A percentile compares a stretch with the other conserved stretches of the same genome.
Conservation (phyloP, 176 grass and related monocot genomes). For the Chloris gayana region DNA sequence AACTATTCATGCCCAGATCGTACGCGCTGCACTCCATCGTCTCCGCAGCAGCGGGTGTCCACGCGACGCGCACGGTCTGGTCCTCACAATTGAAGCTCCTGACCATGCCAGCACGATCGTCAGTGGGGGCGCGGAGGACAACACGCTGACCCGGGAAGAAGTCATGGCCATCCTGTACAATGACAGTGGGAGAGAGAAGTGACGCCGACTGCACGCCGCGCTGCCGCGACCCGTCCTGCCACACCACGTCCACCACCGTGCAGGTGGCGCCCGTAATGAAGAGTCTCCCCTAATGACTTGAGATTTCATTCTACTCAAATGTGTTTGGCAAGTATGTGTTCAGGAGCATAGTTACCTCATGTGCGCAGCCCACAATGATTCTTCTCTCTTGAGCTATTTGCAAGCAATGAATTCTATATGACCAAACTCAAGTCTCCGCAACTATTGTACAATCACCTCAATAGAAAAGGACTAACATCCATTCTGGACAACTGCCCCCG, state of each 20-base stretch:
- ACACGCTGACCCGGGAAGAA: too few relatives aligned
- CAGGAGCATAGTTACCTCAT: neutral
- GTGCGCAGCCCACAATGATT: neutral
- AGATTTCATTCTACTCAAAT: slow-evolving; percentile 18
- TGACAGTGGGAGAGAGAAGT: neutral
- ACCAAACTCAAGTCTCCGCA: neutral
- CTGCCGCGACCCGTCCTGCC: slow-evolving; percentile 15
- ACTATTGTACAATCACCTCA: neutral
- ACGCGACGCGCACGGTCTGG: too few relatives aligned
- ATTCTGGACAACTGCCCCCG: slow-evolving; percentile 19
- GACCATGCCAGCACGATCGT: too few relatives aligned
- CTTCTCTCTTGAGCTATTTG: too few relatives aligned
- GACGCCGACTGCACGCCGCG: neutral
- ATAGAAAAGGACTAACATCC: neutral
- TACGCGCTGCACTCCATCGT: too few relatives aligned
- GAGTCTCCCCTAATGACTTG: slow-evolving; percentile 21
- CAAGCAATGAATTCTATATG: neutral
- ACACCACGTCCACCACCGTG: neutral
- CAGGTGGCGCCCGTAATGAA: neutral
- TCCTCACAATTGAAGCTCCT: too few relatives aligned
- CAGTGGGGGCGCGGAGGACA: too few relatives aligned
- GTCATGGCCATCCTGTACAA: too few relatives aligned
- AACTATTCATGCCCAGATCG: too few relatives aligned
- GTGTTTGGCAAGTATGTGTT: too few relatives aligned
- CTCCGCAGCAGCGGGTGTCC: too few relatives aligned